phyloP scores from a whole-genome alignment of 176 grass and related monocot species.

The Urochloa ruziziensis region DNA sequence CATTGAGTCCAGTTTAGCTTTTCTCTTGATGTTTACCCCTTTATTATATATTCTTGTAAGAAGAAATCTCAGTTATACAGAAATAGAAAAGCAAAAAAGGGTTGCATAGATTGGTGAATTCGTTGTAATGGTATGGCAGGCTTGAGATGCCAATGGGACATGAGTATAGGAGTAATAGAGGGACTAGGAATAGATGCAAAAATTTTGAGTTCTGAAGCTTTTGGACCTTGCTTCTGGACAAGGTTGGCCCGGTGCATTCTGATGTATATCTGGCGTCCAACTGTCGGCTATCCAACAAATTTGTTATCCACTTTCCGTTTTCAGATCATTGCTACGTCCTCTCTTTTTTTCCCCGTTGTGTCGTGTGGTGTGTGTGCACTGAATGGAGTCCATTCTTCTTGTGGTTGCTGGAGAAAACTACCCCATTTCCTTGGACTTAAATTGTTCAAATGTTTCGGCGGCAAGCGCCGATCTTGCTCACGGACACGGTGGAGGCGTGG shows the following conservation, averaged over 20 bases:
- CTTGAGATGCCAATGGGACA: constrained; percentile 12
- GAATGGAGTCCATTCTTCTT: not conserved
- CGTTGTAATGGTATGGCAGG: constrained; percentile 19
- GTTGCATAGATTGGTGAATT: constrained; percentile 34
- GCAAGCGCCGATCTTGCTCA: not conserved
- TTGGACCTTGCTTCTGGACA: not conserved
- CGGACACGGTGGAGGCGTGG: not conserved
- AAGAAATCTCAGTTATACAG: constrained; percentile 59
- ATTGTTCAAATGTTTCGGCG: not conserved
- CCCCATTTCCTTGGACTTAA: not conserved
- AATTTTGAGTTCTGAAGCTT: not conserved
- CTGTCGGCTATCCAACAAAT: not conserved
- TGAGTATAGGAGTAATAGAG: not conserved
- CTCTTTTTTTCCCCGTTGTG: not conserved
- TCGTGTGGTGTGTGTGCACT: not conserved
- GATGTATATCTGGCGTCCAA: not conserved
- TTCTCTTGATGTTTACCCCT: constrained; percentile 9
- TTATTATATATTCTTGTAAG: constrained; percentile 72
- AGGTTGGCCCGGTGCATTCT: constrained; percentile 7
- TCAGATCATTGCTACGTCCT: not conserved
- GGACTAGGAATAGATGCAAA: not conserved
- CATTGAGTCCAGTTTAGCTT: constrained; percentile 21
- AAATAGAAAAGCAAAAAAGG: constrained; percentile 51
- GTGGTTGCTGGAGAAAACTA: not conserved
- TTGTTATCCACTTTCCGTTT: not conserved